These are phyloP conservation scores for Haemoproteus tartakovskyi DNA, from an alignment of 169 alveolate species.

Conservation along the genomic window DNA sequence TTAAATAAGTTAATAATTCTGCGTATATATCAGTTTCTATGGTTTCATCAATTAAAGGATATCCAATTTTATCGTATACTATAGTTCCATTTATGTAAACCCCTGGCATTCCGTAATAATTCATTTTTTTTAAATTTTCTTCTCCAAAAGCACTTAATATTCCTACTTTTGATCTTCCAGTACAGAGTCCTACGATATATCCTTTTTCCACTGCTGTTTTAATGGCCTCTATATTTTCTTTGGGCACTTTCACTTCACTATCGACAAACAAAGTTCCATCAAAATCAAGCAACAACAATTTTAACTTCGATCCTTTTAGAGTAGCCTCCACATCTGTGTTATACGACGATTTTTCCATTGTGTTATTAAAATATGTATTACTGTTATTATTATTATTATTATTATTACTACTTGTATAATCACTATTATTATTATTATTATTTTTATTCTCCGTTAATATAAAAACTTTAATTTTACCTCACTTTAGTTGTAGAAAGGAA, in stretches of 20 bases:
- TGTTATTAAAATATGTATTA: no score
- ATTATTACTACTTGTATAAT: no score
- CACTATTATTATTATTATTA: no score
- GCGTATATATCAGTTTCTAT: slow-evolving; percentile 57
- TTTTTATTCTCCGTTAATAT: no score
- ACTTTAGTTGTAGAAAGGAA: no score
- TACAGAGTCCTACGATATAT: slow-evolving; percentile 47
- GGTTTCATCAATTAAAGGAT: slow-evolving; percentile 41
- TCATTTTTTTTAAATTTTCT: slow-evolving; percentile 62
- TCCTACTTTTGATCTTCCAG: slow-evolving; percentile 56
- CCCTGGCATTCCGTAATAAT: slow-evolving; percentile 64
- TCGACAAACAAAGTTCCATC: slow-evolving; percentile 62
- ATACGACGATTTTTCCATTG: no score
- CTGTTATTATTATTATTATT: no score
- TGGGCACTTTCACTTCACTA: slow-evolving; percentile 37
- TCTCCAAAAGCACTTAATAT: slow-evolving; percentile 65
- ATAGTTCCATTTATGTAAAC: slow-evolving; percentile 56
- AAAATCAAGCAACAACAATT: slow-evolving; percentile 32
- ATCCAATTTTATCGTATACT: slow-evolving; percentile 52
- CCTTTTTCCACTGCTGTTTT: slow-evolving; percentile 57
- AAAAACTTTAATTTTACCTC: no score
- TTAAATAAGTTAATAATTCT: slow-evolving; percentile 33
- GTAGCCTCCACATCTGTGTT: slow-evolving; percentile 27
- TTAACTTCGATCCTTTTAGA: slow-evolving; percentile 40
- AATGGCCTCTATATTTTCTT: slow-evolving; percentile 60